Percentiles rank a stretch among this genome's conserved stretches.
Conservation (phyloP, 179 eudicot genomes). For the Gypsophila paniculata region DNA sequence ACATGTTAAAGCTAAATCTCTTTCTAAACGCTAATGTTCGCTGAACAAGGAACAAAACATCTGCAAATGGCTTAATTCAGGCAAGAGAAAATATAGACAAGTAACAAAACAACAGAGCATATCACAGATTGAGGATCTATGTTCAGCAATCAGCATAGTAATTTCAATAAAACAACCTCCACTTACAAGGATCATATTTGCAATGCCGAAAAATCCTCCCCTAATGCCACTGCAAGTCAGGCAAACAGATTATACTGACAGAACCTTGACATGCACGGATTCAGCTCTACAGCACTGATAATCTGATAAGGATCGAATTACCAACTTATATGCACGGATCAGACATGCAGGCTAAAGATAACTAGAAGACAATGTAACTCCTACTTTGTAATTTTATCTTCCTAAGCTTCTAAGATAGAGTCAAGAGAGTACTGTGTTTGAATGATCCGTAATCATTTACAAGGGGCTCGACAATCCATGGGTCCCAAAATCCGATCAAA, state of each 20-base stretch:
- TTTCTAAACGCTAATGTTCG: not conserved
- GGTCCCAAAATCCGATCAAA: not conserved
- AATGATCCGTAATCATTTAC: not conserved
- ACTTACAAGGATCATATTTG: conserved; percentile 99
- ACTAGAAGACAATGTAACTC: not conserved
- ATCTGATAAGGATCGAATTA: not conserved
- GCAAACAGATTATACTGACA: conserved; percentile 33
- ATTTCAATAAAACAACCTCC: not conserved
- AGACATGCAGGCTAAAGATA: conserved; percentile 4
- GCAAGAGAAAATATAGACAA: not conserved
- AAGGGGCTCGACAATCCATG: not conserved
- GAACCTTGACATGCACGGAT: conserved; percentile 3
- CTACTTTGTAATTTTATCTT: not conserved
- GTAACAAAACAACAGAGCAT: not conserved
- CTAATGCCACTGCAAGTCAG: conserved; percentile 74
- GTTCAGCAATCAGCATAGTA: not conserved
- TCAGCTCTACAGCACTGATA: not conserved
- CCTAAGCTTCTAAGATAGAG: not conserved
- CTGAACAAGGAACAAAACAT: not conserved
- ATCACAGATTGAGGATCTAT: not conserved
- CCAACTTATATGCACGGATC: not conserved
- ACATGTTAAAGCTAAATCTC: not conserved
- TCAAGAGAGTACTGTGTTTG: not conserved
- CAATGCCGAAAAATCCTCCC: conserved; percentile 85
- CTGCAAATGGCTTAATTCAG: not conserved